These are phyloP conservation scores for Calonectria crousiana DNA, from an alignment of 2,329 filamentous ascomycete species.

Conservation along the genomic window DNA sequence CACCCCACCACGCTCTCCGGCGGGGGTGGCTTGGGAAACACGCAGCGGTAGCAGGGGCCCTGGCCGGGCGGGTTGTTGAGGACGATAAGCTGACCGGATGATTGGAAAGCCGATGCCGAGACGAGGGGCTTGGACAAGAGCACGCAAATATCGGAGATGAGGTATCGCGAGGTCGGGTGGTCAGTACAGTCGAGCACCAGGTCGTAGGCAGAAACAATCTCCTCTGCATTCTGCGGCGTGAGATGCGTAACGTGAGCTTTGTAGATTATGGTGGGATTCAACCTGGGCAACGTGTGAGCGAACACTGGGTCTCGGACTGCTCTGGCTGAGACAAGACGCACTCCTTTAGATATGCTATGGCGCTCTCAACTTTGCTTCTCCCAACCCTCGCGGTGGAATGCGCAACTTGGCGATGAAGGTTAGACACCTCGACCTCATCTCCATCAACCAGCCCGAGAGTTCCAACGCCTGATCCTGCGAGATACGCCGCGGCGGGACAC, in stretches of 20 bases:
- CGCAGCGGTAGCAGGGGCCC: constrained; percentile 92
- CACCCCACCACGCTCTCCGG: constrained; percentile 86
- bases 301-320: not conserved
- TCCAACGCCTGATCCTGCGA: constrained; percentile 89
- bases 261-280: constrained; percentile 81
- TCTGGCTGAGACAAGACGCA: constrained; percentile 47
- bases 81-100: constrained; percentile 90
- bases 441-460: constrained; percentile 88
- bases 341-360: constrained; percentile 69
- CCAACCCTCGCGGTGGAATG: constrained; percentile 80
- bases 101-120: constrained; percentile 89
- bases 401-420: constrained; percentile 91
- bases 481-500: constrained; percentile 92
- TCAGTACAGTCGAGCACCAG: constrained; percentile 95
- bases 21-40: constrained; percentile 90
- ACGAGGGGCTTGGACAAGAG: constrained; percentile 83
- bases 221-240: constrained; percentile 74
- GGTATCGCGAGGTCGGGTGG: constrained; percentile 89
- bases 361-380: constrained; percentile 84
- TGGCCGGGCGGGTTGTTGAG: constrained; percentile 83
- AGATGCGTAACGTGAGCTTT: constrained; percentile 73
- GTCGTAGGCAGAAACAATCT: constrained; percentile 79
- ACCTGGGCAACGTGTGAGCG: constrained; percentile 52
- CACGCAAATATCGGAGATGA: constrained; percentile 92
- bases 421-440: constrained; percentile 88